phyloP scores from a whole-genome alignment of 176 grass and related monocot species.

The barley (Hordeum vulgare) region MorexV3_pseudomolecules_assembly NC_058518.1:156649421-156649920 shows the following conservation, averaged over 20 bases:
- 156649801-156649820: constrained; percentile 19
- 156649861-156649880: constrained; percentile 6
- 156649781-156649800: constrained; percentile 8
- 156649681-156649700: constrained; percentile 7
- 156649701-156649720: constrained; percentile 8
- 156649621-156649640: constrained; percentile 17
- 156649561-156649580: constrained; percentile 12
- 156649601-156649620: constrained; percentile 17
- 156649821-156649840: constrained; percentile 18
- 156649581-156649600: constrained; percentile 21
- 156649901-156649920: constrained; percentile 28
- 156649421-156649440: constrained; percentile 73
- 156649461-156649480: constrained; percentile 77
- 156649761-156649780: constrained; percentile 28
- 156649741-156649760: neutral
- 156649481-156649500: constrained; percentile 70
- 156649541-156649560: constrained; percentile 14
- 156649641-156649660: neutral
- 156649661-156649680: constrained; percentile 9
- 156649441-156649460: constrained; percentile 73
- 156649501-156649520: constrained; percentile 60
- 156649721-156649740: constrained; percentile 12
- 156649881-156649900: neutral
- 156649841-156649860: constrained; percentile 24
- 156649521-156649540: neutral